phyloP scores from a whole-genome alignment of 176 grass and related monocot species.

The Leersia perrieri region DNA sequence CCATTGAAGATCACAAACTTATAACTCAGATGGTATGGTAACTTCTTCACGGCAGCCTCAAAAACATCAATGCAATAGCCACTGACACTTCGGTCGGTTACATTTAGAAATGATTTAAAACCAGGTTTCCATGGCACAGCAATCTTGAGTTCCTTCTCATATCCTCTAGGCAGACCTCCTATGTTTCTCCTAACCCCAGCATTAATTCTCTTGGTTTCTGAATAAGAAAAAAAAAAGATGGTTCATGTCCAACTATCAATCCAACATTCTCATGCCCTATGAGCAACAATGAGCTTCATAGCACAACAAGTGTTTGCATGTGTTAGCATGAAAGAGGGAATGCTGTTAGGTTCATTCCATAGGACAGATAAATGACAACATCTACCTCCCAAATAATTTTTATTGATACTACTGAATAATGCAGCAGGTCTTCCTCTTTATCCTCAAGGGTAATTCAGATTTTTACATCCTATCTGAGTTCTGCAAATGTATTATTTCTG shows the following conservation, averaged over 20 bases:
- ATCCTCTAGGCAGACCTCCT: neutral
- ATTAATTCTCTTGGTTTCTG: neutral
- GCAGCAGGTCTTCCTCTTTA: too few species aligned
- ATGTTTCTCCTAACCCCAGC: neutral
- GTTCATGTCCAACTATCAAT: neutral
- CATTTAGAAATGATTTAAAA: conserved; percentile 47
- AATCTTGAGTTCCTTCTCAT: conserved; percentile 31
- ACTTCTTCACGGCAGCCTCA: conserved; percentile 11
- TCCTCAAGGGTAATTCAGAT: too few species aligned
- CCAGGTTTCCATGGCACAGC: conserved; percentile 49
- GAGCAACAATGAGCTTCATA: neutral
- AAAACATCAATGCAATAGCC: conserved; percentile 67
- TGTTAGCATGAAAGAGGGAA: too few species aligned
- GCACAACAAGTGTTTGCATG: too few species aligned
- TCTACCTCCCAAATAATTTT: too few species aligned
- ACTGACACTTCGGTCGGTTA: conserved; percentile 28
- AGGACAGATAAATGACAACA: too few species aligned
- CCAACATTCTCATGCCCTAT: neutral
- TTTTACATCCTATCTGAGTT: too few species aligned
- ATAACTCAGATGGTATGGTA: conserved; percentile 22
- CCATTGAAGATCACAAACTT: neutral
- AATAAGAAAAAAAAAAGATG: neutral
- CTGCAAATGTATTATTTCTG: too few species aligned
- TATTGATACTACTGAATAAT: too few species aligned
- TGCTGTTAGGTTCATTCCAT: too few species aligned